Percentiles rank a stretch among this genome's conserved stretches.
Conservation (phyloP, 371 early-diverging fungal genomes). For the Syncephalastrum contaminatum region DNA sequence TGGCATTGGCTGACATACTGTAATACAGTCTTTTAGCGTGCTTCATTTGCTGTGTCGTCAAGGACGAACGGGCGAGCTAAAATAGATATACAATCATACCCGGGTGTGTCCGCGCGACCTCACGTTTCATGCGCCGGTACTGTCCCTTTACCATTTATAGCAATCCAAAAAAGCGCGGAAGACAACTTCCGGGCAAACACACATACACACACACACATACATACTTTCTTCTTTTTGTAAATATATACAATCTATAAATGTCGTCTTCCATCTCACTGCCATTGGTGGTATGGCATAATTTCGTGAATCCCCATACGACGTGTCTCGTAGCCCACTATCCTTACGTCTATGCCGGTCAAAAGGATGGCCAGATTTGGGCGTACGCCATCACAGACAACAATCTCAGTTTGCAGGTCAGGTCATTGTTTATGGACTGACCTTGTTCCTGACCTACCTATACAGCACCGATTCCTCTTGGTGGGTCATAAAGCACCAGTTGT, state of each 20-base stretch:
- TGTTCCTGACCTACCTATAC: constrained; percentile 9
- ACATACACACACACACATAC: background rate
- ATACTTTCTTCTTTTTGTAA: constrained; percentile 1
- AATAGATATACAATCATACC: background rate
- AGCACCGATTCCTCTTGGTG: constrained; percentile 53
- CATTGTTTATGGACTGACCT: background rate
- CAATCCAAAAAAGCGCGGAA: background rate
- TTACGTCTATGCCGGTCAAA: constrained; percentile 55
- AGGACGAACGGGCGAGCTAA: constrained; percentile 11
- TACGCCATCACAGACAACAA: constrained; percentile 20
- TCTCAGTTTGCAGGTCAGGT: background rate
- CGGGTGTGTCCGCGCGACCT: background rate
- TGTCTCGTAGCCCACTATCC: constrained; percentile 32
- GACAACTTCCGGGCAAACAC: too few species aligned
- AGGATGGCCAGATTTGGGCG: constrained; percentile 64
- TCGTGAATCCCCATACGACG: constrained; percentile 39
- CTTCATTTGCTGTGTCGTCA: constrained; percentile 18
- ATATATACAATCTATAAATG: constrained; percentile 15
- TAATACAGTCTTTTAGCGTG: constrained; percentile 13
- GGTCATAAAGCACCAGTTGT: constrained; percentile 61
- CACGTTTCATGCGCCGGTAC: background rate
- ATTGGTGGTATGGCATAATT: constrained; percentile 44
- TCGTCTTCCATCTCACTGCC: constrained; percentile 44
- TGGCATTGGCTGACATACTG: background rate
- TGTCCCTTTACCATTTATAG: constrained; percentile 1